Evolutionary conservation across 805 yeast genomes (phyloP).

Genomic region (Naumovozyma dairenensis): DNA sequence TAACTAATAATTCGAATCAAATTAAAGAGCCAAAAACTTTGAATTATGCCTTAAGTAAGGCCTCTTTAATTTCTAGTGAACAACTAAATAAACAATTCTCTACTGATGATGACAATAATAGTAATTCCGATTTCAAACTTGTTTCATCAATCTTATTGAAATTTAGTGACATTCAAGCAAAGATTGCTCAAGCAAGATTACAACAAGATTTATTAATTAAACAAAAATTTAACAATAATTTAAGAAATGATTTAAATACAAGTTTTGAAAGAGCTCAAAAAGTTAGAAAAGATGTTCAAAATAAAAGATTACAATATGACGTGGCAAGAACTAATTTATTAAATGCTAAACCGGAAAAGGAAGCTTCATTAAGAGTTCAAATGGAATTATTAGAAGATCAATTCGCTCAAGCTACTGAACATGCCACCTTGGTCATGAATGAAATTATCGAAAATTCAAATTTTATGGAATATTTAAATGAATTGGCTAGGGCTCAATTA

Average conservation of each 20-base stretch:
- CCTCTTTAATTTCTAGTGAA: constrained; percentile 42
- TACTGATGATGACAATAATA: no score
- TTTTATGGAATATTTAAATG: constrained; percentile 56
- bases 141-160: constrained; percentile 49
- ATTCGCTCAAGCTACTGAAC: constrained; percentile 83
- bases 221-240: constrained; percentile 57
- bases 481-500: constrained; percentile 67
- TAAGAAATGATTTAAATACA: constrained; percentile 50
- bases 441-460: constrained; percentile 63
- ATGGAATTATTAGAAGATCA: constrained; percentile 84
- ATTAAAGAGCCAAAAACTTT: constrained; percentile 63
- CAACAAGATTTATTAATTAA: constrained; percentile 71
- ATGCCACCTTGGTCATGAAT: constrained; percentile 75
- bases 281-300: constrained; percentile 65
- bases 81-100: constrained; percentile 20
- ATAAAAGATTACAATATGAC: constrained; percentile 70
- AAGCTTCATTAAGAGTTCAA: constrained; percentile 62
- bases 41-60: constrained; percentile 72
- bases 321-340: constrained; percentile 53
- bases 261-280: constrained; percentile 53
- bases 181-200: constrained; percentile 72
- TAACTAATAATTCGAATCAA: constrained; percentile 37
- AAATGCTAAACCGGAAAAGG: constrained; percentile 49
- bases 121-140: neutral
- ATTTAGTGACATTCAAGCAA: constrained; percentile 59